phyloP scores from a whole-genome alignment of 306 rosid species.

The Prosopis cineraria region DNA sequence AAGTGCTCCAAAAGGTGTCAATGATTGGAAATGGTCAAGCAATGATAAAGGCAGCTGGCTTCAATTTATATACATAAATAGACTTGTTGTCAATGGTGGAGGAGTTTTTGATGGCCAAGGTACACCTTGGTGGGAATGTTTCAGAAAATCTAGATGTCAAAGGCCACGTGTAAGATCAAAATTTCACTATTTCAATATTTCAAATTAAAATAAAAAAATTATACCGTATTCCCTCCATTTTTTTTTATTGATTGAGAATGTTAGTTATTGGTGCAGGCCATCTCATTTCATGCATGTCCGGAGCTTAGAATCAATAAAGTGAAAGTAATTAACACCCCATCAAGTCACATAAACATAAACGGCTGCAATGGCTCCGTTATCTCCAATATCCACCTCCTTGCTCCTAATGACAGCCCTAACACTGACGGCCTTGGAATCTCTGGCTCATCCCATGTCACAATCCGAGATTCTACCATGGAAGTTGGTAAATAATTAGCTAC shows the following conservation, averaged over 20 bases:
- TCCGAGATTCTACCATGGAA: conserved; percentile 28
- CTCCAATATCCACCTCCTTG: conserved; percentile 28
- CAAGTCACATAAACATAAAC: conserved; percentile 40
- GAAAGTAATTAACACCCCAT: conserved; percentile 36
- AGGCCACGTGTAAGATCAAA: conserved; percentile 40
- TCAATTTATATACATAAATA: neutral
- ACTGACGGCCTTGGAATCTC: conserved; percentile 65
- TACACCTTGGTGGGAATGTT: conserved; percentile 50
- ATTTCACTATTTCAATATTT: neutral
- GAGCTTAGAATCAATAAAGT: conserved; percentile 26
- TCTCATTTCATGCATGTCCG: neutral
- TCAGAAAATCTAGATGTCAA: neutral
- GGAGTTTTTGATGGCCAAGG: conserved; percentile 57
- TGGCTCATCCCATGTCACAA: neutral
- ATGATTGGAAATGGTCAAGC: conserved; percentile 35
- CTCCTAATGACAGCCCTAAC: conserved; percentile 58
- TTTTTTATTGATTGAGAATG: neutral
- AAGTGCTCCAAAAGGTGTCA: conserved; percentile 27
- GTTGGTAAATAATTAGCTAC: conserved; percentile 41
- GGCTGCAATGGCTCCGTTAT: conserved; percentile 1
- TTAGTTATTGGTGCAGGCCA: conserved; percentile 34
- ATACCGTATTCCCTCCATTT: neutral
- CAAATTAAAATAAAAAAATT: neutral
- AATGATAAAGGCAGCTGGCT: conserved; percentile 31
- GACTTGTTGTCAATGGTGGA: conserved; percentile 45